Base-by-base conservation (phyloP, 1,139 yeast genomes). In the Geotrichum cucujoidarum region DNA sequence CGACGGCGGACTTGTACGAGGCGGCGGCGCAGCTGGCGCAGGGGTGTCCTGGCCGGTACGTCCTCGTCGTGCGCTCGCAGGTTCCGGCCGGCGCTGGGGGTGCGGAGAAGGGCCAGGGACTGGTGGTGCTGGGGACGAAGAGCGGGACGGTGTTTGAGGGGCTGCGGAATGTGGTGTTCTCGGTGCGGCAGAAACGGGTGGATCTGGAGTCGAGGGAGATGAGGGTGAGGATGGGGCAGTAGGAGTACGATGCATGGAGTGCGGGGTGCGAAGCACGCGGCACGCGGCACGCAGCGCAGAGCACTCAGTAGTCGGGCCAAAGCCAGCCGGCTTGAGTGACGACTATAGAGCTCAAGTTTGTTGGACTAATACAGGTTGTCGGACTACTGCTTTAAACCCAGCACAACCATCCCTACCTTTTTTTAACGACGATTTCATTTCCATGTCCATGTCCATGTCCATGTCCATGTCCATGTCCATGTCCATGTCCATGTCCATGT, bases 101-200 rank as follows among this genome's bases (percentile, higher is more conserved):
- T 17, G 56, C 55, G 43, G 44, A 49, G 27, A 48, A 53, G 17
- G 63, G 62, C 41, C n/a, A 24, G 6, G 52, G 61, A 30, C 40
- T 59, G 16, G 56, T 61, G 25, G 57, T 55, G 35, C 40, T 65
- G 16, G 55, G 63, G 20, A 55, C 65, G 2, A 61, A 57, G 47
- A 54, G 59, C 42, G 57, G 55, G 14, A 50, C 55, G 39, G 61
- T 58, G 39, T 61, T 56, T 49, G 59, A 59, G 31, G 44, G 52
- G 37, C 52, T 64, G 39, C 52, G 65, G 29, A 64, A 63, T 43
- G 60, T 63, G 18, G 47, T 62, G 16, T 63, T 52, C 50, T 58
- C 68, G 7, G 51, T 64, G 17, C 55, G 68, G 25, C 49, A 60
- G 18, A 55, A 53, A 36, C 47, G 53, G 1, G 51, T 48, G 18